A percentile compares a stretch with the other conserved stretches of the same genome.
Conservation (phyloP, 2,329 filamentous ascomycete species). For the Aspergillus fructus region DNA sequence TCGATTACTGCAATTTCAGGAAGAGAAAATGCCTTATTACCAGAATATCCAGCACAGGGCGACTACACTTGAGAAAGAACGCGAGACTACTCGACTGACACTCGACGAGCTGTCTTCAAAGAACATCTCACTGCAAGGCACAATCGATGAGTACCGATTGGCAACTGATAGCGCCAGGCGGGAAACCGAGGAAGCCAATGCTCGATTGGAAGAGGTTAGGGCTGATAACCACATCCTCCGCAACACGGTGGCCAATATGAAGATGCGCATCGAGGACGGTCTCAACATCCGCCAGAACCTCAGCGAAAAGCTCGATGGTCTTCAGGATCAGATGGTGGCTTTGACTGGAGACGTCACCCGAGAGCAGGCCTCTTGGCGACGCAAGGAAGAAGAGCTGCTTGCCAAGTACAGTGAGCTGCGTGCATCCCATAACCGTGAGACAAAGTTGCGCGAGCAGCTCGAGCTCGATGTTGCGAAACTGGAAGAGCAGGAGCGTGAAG, state of each 20-base stretch:
- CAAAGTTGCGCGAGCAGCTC: conserved; percentile 61
- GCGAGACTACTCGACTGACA: conserved; percentile 55
- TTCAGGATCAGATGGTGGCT: conserved; percentile 83
- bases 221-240: conserved; percentile 71
- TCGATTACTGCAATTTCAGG: conserved; percentile 61
- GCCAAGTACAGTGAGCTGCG: conserved; percentile 56
- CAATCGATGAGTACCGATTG: conserved; percentile 63
- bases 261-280: conserved; percentile 80
- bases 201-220: conserved; percentile 49
- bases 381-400: conserved; percentile 61
- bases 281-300: conserved; percentile 80
- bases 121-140: conserved; percentile 61
- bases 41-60: conserved; percentile 65
- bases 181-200: conserved; percentile 56
- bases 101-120: conserved; percentile 56
- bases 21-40: conserved; percentile 68
- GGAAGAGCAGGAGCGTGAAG: conserved; percentile 70
- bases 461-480: conserved; percentile 61
- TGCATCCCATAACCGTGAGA: conserved; percentile 65
- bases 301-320: conserved; percentile 76
- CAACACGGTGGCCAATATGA: conserved; percentile 70
- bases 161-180: conserved; percentile 60
- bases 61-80: conserved; percentile 67
- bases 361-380: conserved; percentile 76
- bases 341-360: conserved; percentile 77